Conservation (phyloP, 2,329 filamentous ascomycete species). For the Diaporthe sp. region DNA sequence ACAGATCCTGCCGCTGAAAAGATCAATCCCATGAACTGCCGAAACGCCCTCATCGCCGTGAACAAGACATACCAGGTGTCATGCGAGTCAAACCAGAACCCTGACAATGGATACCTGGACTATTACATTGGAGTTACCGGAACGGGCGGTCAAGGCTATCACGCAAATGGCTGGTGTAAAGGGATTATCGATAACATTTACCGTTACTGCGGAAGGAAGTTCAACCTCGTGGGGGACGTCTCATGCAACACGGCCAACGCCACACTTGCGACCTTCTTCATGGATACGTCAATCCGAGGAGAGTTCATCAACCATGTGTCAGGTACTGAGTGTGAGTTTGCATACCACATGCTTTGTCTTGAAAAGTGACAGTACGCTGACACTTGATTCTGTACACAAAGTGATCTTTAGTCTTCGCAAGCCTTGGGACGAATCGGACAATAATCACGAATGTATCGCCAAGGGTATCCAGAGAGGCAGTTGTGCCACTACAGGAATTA, state of each 20-base stretch:
- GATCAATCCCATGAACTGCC: not conserved
- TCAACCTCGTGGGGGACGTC: not conserved
- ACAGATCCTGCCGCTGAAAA: not conserved
- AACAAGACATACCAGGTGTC: not conserved
- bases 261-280: not conserved
- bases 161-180: not conserved
- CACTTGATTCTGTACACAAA: not conserved
- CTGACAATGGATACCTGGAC: not conserved
- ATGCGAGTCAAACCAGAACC: not conserved
- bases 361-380: not conserved
- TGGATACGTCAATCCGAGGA: not conserved
- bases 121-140: slow-evolving; percentile 17
- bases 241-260: not conserved
- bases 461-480: slow-evolving; percentile 2
- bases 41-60: not conserved
- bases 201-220: not conserved
- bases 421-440: not conserved
- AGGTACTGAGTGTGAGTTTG: slow-evolving; percentile 5
- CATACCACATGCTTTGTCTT: not conserved
- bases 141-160: not conserved
- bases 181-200: not conserved
- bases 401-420: not conserved
- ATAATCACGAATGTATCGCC: slow-evolving; percentile 1
- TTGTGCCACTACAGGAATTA: not conserved
- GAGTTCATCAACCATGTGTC: not conserved